Conservation (phyloP, 495 filamentous ascomycete species). For the Trichoderma erinaceum region DNA sequence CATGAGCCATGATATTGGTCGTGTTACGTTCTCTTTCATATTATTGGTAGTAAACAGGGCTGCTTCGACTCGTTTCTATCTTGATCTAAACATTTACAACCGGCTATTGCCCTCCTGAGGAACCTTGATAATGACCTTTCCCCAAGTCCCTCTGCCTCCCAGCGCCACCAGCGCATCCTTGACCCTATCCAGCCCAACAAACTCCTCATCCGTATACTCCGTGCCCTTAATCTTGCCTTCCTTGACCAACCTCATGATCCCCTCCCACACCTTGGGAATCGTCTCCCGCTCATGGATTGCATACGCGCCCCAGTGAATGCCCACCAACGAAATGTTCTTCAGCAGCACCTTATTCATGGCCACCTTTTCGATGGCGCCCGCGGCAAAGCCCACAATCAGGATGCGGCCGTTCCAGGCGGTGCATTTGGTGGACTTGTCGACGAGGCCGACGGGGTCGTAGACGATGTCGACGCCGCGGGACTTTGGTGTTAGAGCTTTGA, state of each 20-base stretch:
- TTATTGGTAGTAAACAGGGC: not conserved
- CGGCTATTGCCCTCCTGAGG: conserved; percentile 58
- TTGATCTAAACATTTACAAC: conserved; percentile 28
- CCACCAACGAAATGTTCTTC: conserved; percentile 89
- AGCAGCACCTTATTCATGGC: conserved; percentile 85
- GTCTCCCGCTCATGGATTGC: conserved; percentile 63
- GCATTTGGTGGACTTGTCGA: conserved; percentile 79
- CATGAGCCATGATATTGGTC: not conserved
- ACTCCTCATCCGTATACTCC: conserved; percentile 73
- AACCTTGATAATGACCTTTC: conserved; percentile 89
- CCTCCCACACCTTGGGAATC: conserved; percentile 70
- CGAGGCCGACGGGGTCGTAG: conserved; percentile 83
- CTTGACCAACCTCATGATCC: conserved; percentile 67
- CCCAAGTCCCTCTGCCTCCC: conserved; percentile 81
- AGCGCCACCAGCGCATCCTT: conserved; percentile 70
- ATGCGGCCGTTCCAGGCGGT: conserved; percentile 85
- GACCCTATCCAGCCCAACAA: conserved; percentile 74
- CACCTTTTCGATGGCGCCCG: conserved; percentile 83
- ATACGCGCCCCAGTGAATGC: conserved; percentile 89
- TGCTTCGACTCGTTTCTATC: not conserved
- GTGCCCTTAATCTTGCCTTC: conserved; percentile 77
- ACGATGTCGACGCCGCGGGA: conserved; percentile 79
- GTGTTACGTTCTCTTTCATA: not conserved
- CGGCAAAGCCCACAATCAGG: conserved; percentile 85
- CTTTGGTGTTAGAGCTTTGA: conserved; percentile 67